Conservation (phyloP, 805 yeast genomes). For the Candida endomychidarum region DNA sequence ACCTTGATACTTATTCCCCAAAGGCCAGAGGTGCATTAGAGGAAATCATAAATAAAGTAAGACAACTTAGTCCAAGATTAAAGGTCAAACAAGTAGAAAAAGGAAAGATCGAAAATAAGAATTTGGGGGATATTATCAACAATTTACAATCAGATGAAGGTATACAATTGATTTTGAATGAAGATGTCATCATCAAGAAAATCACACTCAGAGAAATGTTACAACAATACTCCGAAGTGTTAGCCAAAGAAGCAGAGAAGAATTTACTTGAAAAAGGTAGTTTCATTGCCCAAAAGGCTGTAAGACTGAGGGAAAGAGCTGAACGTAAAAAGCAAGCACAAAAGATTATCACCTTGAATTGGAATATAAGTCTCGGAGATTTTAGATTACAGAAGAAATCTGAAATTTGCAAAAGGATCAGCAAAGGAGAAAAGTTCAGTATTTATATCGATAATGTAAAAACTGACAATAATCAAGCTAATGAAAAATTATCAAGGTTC, state of each 20-base stretch:
- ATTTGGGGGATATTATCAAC: slow-evolving; percentile 35
- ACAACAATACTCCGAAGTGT: slow-evolving; percentile 27
- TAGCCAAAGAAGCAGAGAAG: slow-evolving; percentile 31
- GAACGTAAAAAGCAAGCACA: slow-evolving; percentile 38
- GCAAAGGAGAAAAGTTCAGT: slow-evolving; percentile 32
- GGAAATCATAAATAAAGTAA: slow-evolving; percentile 24
- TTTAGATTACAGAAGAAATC: slow-evolving; percentile 36
- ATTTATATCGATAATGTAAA: slow-evolving; percentile 21
- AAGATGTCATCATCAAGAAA: slow-evolving; percentile 20
- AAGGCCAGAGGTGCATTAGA: slow-evolving; percentile 28
- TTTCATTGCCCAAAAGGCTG: slow-evolving; percentile 27
- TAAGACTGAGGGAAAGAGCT: slow-evolving; percentile 27
- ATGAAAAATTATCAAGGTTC: not conserved
- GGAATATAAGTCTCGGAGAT: slow-evolving; percentile 41
- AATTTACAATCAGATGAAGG: slow-evolving; percentile 21
- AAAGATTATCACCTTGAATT: slow-evolving; percentile 31
- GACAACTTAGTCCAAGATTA: slow-evolving; percentile 18
- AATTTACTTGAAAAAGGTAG: slow-evolving; percentile 36
- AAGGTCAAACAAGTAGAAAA: slow-evolving; percentile 29
- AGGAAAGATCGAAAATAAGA: slow-evolving; percentile 20
- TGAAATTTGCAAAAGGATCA: slow-evolving; percentile 33
- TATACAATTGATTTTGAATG: slow-evolving; percentile 11
- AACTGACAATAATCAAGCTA: slow-evolving; percentile 10
- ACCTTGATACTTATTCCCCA: slow-evolving; percentile 26
- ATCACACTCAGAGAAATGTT: slow-evolving; percentile 32